Percentiles rank a stretch among this genome's conserved stretches.
Evolutionary conservation across 441 rosid genomes (phyloP).

Genomic region (Erysimum cheiri): DNA sequence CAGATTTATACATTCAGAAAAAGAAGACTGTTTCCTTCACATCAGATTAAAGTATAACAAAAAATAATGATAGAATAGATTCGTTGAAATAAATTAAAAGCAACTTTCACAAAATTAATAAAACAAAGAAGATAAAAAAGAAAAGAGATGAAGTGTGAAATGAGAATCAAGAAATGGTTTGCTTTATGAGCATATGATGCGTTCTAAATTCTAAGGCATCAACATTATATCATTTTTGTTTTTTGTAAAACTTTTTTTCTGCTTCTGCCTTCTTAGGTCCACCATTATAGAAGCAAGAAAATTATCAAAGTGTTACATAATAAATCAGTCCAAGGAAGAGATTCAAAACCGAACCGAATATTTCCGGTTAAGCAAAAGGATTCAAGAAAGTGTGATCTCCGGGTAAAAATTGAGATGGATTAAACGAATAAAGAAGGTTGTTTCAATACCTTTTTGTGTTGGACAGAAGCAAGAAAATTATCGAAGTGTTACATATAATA

Average conservation of each 20-base stretch:
- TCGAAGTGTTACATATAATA: no score
- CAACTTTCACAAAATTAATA: constrained; percentile 18
- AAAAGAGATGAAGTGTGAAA: constrained; percentile 25
- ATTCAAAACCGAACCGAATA: constrained; percentile 15
- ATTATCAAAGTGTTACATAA: neutral
- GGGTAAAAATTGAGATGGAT: neutral
- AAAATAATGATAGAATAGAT: constrained; percentile 29
- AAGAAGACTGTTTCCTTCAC: constrained; percentile 38
- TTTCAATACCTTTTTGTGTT: constrained; percentile 2
- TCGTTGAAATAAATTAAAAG: constrained; percentile 37
- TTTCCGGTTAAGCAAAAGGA: constrained; percentile 23
- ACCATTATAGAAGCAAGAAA: constrained; percentile 10
- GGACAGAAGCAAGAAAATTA: neutral
- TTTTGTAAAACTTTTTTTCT: constrained; percentile 7
- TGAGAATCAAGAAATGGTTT: constrained; percentile 25
- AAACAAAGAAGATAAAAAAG: constrained; percentile 28
- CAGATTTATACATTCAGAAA: constrained; percentile 7
- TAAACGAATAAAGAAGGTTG: neutral
- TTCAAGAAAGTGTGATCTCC: constrained; percentile 9
- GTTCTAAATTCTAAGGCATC: constrained; percentile 33
- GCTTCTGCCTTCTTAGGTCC: constrained; percentile 32
- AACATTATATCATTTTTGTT: neutral
- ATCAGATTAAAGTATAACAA: constrained; percentile 22
- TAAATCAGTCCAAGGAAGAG: neutral
- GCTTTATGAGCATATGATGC: constrained; percentile 41